A percentile compares a stretch with the other conserved stretches of the same genome.
These are phyloP conservation scores for Clavulina sp. DNA, from an alignment of 768 basidiomycete genomes.

Conservation along the genomic window DNA sequence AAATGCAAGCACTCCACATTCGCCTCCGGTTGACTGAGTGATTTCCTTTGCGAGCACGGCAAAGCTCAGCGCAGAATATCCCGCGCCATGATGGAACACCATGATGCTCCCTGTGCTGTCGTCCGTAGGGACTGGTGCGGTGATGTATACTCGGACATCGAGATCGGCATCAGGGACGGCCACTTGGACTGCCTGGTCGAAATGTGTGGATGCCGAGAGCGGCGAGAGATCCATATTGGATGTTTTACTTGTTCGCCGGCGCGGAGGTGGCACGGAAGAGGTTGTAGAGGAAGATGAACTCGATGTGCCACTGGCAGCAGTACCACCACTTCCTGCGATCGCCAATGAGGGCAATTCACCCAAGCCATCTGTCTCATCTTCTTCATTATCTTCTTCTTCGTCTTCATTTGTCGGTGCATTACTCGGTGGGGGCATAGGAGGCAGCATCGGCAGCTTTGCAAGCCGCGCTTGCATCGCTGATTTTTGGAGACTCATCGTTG, in stretches of 20 bases:
- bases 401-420: slow-evolving; percentile 11
- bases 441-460: slow-evolving; percentile 52
- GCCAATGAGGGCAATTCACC: slow-evolving; percentile 23
- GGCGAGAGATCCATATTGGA: slow-evolving; percentile 25
- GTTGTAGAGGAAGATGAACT: neutral
- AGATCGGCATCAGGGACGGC: slow-evolving; percentile 41
- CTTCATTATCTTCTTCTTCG: slow-evolving; percentile 16
- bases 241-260: neutral
- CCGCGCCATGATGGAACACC: slow-evolving; percentile 91
- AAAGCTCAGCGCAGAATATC: slow-evolving; percentile 78
- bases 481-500: slow-evolving; percentile 23
- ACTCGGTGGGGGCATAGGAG: slow-evolving; percentile 16
- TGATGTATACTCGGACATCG: slow-evolving; percentile 70
- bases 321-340: neutral
- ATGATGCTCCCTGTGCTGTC: slow-evolving; percentile 38
- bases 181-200: slow-evolving; percentile 65
- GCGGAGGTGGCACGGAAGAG: neutral
- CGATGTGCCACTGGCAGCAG: neutral
- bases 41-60: slow-evolving; percentile 82
- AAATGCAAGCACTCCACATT: slow-evolving; percentile 62
- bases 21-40: slow-evolving; percentile 36
- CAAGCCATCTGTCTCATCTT: slow-evolving; percentile 18
- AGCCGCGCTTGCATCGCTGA: slow-evolving; percentile 62
- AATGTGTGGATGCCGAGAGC: slow-evolving; percentile 61
- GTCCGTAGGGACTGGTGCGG: slow-evolving; percentile 36